Evolutionary conservation across 805 yeast species (phyloP), one percentile per base, ranked within the genome.

Genomic region (Ogataea siamensis): DNA sequence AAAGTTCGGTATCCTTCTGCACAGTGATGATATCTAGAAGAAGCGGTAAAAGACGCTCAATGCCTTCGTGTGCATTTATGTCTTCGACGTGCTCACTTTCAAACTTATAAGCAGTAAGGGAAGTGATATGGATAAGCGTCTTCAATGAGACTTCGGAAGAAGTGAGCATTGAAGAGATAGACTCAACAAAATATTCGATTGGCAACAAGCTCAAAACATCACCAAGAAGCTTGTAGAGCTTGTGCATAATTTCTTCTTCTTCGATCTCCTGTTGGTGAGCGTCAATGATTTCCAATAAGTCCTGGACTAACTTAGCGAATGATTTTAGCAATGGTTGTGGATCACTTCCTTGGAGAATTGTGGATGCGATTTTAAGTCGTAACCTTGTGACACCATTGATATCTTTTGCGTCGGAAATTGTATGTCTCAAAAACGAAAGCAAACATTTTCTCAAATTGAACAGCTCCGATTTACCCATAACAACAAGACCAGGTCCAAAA

Each of bases 151-250:
- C 51, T 2, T 58, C 44, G 35, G 66, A 62, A 3, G 66, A 51
- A 4, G 50, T 50, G 28, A 67, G 54, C 46, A 75, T 66, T 0
- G 68, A 58, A 14, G 62, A 64, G 16, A 84, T 71, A 2, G 95
- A 76, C 12, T 70, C 66, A 19, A 83, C 81, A 57, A 86, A 89
- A 47, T 78, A 74, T 45, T 72, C 72, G 46, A 88, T 74, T 20
- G 98, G 96, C 37, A 91, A 66, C 45, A 87, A 67, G 41, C 78
- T 78, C 42, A 91, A 64, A 46, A 81, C 64, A 47, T 75, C 76
- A 22, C 78, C 75, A 46, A 91, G 67, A 34, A 86, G 61, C 18
- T 67, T 70, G 55, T 78, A 77, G 37, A 81, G 62, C 22, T 65
- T 67, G 28, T 54, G 58, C 13, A 70, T 62, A 16, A 70, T 62